phyloP scores from a whole-genome alignment of 1,139 yeast species.

The Arxiozyma telluris region DNA sequence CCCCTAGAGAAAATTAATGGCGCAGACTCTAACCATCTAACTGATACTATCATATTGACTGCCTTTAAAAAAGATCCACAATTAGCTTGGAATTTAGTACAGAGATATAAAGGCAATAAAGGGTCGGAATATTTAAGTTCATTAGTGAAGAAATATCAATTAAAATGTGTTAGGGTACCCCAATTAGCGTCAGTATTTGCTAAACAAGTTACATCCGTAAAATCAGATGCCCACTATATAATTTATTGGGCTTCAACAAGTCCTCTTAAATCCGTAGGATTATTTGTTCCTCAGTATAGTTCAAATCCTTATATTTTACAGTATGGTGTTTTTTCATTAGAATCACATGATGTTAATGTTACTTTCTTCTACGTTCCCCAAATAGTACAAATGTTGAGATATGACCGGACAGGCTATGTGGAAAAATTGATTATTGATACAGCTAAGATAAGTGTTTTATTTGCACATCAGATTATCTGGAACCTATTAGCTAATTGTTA shows the following conservation, averaged over 20 bases:
- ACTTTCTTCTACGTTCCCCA: slow-evolving; percentile 98
- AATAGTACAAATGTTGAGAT: slow-evolving; percentile 84
- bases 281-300: slow-evolving; percentile 71
- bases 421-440: slow-evolving; percentile 85
- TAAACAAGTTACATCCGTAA: slow-evolving; percentile 31
- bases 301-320: slow-evolving; percentile 65
- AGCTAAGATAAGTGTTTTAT: slow-evolving; percentile 80
- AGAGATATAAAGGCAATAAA: slow-evolving; percentile 42
- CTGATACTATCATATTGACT: slow-evolving; percentile 28
- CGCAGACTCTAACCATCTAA: slow-evolving; percentile 21
- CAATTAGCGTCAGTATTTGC: slow-evolving; percentile 56
- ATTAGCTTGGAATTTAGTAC: slow-evolving; percentile 63
- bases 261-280: slow-evolving; percentile 79
- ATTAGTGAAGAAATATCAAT: slow-evolving; percentile 48
- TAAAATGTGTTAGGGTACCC: slow-evolving; percentile 51
- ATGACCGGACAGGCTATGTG: slow-evolving; percentile 76
- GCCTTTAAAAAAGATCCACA: slow-evolving; percentile 67
- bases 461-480: slow-evolving; percentile 98
- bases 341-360: slow-evolving; percentile 75
- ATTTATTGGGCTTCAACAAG: slow-evolving; percentile 70
- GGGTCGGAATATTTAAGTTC: slow-evolving; percentile 39
- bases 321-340: slow-evolving; percentile 84
- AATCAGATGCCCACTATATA: slow-evolving; percentile 29
- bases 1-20: slow-evolving; percentile 48
- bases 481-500: slow-evolving; percentile 90